phyloP scores from a whole-genome alignment of 2,329 filamentous ascomycete genomes.

The Didymella pomorum region DNA sequence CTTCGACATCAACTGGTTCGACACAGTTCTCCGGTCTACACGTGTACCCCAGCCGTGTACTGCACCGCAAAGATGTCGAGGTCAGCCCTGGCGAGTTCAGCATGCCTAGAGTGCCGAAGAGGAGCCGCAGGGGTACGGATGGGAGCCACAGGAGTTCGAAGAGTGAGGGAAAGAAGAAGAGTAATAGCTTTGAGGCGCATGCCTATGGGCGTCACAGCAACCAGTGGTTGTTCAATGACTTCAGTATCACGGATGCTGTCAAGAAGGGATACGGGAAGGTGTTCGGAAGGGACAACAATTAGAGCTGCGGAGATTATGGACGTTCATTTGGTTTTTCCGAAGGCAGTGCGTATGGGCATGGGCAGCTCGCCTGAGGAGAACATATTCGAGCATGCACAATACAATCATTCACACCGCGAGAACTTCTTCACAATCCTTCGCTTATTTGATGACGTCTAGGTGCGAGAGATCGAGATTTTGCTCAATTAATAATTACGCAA shows the following conservation, averaged over 20 bases:
- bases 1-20: conserved; percentile 30
- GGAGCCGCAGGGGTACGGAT: conserved; percentile 29
- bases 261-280: conserved; percentile 42
- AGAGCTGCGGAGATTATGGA: no score
- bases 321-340: no score
- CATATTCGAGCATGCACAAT: no score
- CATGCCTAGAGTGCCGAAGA: conserved; percentile 34
- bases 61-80: conserved; percentile 30
- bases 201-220: conserved; percentile 50
- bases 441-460: no score
- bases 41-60: conserved; percentile 24
- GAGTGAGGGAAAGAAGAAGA: conserved; percentile 26
- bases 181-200: conserved; percentile 35
- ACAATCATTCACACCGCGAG: no score
- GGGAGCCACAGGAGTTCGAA: conserved; percentile 23
- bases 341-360: no score
- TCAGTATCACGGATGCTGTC: conserved; percentile 46
- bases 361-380: no score
- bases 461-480: no score
- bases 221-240: conserved; percentile 51
- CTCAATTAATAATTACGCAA: no score
- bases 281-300: conserved; percentile 29
- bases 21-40: conserved; percentile 26
- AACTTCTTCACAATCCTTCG: no score
- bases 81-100: conserved; percentile 39